These are phyloP conservation scores for Russula emetica DNA, from an alignment of 768 basidiomycete species.

Conservation along the genomic window DNA sequence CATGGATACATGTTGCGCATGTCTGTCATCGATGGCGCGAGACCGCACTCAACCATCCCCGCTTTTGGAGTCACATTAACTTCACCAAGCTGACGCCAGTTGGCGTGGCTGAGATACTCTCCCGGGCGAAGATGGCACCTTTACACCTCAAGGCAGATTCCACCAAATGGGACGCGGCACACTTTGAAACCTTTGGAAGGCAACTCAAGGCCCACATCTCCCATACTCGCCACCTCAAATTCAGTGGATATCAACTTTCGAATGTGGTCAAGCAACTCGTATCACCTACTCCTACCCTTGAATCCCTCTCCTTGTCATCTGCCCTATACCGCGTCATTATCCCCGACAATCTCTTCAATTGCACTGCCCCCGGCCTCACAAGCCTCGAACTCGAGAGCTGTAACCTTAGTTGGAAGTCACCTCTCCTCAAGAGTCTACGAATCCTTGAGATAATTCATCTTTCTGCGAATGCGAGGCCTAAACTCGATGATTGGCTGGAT, in stretches of 20 bases:
- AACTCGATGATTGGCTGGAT: conserved; percentile 11
- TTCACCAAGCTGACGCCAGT: neutral
- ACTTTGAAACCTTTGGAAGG: neutral
- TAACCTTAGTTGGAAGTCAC: neutral
- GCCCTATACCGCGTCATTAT: neutral
- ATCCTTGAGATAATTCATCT: neutral
- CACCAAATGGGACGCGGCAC: too few relatives aligned
- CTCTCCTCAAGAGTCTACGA: conserved; percentile 14
- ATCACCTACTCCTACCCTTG: conserved; percentile 1
- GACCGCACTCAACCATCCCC: conserved; percentile 16
- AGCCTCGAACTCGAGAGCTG: neutral
- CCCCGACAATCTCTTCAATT: neutral
- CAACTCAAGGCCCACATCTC: conserved; percentile 10
- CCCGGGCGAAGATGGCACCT: conserved; percentile 11
- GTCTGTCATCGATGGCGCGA: conserved; percentile 24
- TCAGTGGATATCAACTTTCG: neutral
- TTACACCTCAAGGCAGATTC: neutral
- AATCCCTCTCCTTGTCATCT: neutral
- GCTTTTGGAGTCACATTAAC: conserved; percentile 15
- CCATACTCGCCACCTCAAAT: conserved; percentile 2
- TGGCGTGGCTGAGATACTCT: conserved; percentile 5
- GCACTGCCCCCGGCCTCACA: neutral
- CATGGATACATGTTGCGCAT: conserved; percentile 16
- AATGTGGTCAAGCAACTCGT: neutral
- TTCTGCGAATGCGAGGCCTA: neutral